Conservation (phyloP, 2,329 filamentous ascomycete species). For the Exophiala alcalophila region DNA sequence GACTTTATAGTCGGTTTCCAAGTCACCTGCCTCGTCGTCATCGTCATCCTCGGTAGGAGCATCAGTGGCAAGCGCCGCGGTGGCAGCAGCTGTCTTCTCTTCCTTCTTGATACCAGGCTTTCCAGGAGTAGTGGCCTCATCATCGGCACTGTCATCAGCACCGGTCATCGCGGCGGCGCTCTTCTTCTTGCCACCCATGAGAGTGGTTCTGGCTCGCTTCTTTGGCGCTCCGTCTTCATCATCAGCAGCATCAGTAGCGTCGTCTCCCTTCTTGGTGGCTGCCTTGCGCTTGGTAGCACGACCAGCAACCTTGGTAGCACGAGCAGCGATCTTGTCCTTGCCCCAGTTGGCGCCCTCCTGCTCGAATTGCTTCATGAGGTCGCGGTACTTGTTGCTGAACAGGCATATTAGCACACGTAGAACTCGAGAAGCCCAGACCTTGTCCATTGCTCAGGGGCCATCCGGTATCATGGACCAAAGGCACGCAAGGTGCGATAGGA, state of each 20-base stretch:
- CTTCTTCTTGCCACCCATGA: not conserved
- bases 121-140: not conserved
- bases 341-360: slow-evolving; percentile 13
- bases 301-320: slow-evolving; percentile 1
- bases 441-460: no score
- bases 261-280: slow-evolving; percentile 7
- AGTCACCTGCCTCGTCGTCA: not conserved
- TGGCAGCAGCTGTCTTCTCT: not conserved
- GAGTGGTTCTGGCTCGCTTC: not conserved
- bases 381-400: slow-evolving; percentile 29
- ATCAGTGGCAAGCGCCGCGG: not conserved
- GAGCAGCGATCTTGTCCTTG: slow-evolving; percentile 6
- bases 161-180: not conserved
- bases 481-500: not conserved
- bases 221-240: slow-evolving; percentile 5
- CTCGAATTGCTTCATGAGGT: slow-evolving; percentile 25
- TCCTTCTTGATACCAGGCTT: not conserved
- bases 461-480: not conserved
- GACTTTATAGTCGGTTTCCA: no score
- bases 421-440: not conserved
- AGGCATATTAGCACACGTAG: not conserved
- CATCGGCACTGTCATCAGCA: not conserved
- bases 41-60: slow-evolving; percentile 1
- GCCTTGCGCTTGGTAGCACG: slow-evolving; percentile 21
- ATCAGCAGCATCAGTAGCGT: slow-evolving; percentile 5